These are phyloP conservation scores for Arthrobotrys pseudoclavata DNA, from an alignment of 2,329 filamentous ascomycete species.

Conservation along the genomic window DNA sequence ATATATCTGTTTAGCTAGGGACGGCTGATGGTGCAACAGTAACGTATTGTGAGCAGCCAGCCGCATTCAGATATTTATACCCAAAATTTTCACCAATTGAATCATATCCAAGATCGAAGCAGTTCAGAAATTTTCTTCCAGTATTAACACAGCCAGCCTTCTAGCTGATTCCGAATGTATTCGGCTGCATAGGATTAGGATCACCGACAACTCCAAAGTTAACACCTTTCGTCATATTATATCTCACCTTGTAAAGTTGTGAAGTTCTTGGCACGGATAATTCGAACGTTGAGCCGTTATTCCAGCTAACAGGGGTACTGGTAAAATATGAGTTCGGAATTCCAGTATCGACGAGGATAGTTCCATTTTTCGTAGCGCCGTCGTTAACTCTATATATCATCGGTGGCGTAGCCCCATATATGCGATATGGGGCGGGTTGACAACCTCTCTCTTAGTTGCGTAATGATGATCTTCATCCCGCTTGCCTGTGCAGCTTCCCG, in stretches of 20 bases:
- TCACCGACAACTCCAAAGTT: not conserved
- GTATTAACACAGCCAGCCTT: conserved; percentile 45
- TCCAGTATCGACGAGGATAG: conserved; percentile 46
- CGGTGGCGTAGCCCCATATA: conserved; percentile 46
- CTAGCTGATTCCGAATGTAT: conserved; percentile 26
- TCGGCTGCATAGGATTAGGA: conserved; percentile 52
- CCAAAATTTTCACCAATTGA: conserved; percentile 50
- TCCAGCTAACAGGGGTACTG: not conserved
- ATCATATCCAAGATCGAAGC: conserved; percentile 48
- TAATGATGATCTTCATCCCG: not conserved
- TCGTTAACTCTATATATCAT: conserved; percentile 34
- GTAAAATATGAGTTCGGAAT: conserved; percentile 42
- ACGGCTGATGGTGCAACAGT: not conserved
- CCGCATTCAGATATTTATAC: conserved; percentile 23
- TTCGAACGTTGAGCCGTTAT: not conserved
- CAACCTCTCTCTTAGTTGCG: not conserved
- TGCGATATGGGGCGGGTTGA: not conserved
- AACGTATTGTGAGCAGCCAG: conserved; percentile 31
- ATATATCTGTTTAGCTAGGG: not conserved
- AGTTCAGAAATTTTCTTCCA: conserved; percentile 48
- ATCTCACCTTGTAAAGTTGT: conserved; percentile 30
- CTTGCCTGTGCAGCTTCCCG: not conserved
- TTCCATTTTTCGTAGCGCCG: not conserved
- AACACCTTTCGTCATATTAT: conserved; percentile 18
- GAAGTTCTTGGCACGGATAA: conserved; percentile 29